Conservation (phyloP, 176 grass and related monocot genomes). For the Oryza punctata region DNA sequence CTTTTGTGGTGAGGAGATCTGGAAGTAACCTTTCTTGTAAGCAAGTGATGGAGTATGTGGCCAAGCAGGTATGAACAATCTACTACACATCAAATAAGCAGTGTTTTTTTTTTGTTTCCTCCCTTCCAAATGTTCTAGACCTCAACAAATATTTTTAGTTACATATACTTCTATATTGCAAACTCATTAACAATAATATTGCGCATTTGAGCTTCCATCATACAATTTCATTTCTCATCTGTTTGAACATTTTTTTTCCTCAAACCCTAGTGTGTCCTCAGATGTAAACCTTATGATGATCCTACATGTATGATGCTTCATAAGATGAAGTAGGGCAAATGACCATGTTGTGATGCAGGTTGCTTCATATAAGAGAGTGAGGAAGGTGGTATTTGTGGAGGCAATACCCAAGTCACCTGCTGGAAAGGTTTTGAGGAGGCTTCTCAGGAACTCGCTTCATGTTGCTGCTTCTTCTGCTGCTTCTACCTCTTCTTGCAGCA, state of each 20-base stretch:
- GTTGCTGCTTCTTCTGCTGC: not conserved
- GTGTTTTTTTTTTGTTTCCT: not conserved
- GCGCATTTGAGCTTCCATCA: not conserved
- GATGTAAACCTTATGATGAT: not conserved
- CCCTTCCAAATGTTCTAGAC: not conserved
- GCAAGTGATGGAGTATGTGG: slow-evolving; percentile 77
- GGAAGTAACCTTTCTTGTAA: slow-evolving; percentile 63
- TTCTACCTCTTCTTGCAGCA: not conserved
- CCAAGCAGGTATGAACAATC: slow-evolving; percentile 68
- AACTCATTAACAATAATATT: not conserved
- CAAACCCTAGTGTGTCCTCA: not conserved
- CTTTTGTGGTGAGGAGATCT: slow-evolving; percentile 71
- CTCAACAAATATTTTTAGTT: not conserved
- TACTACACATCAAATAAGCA: not conserved
- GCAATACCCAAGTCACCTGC: slow-evolving; percentile 78
- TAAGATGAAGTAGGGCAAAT: not conserved
- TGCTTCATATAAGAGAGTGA: slow-evolving; percentile 84
- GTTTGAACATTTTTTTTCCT: not conserved
- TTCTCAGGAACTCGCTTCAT: slow-evolving; percentile 54
- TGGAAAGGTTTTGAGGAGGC: slow-evolving; percentile 77
- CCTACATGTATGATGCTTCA: not conserved
- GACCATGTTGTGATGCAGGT: slow-evolving; percentile 49
- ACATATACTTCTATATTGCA: not conserved
- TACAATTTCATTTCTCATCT: not conserved
- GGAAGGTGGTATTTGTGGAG: slow-evolving; percentile 83